Evolutionary conservation across 2,329 filamentous ascomycete species (phyloP), one percentile per base, ranked within the genome.

Genomic region (Phialocephala subalpina): DNA sequence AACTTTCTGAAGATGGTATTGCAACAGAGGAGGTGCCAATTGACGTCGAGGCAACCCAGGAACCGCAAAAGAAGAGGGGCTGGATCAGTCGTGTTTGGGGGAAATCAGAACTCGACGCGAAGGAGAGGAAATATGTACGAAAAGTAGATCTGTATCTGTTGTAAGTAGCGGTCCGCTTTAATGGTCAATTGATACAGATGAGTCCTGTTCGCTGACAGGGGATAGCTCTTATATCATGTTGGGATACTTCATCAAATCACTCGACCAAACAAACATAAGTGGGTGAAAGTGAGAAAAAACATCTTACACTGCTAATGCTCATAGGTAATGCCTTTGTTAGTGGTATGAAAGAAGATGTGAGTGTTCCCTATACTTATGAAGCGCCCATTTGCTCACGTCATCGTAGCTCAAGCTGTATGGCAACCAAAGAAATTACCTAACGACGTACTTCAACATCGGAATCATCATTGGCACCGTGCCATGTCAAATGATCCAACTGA

Each of bases 301-400:
- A n/a, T n/a, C n/a, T n/a, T 47, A 9, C 16, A 3, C 42, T n/a
- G 16, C 18, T 47, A n/a, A 47, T n/a, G 9, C 18, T n/a, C 8
- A 9, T 22, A 49, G 45, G 45, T 14, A 49, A 49, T 49, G 45
- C 45, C 3, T 49, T 22, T 22, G 45, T 49, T 6, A 49, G 45
- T 49, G 45, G 45, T 4, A 49, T 49, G 45, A 49, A 49, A 49
- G 45, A 49, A 25, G 45, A 49, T 14, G 45, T 49, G 20, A 49
- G 45, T n/a, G 6, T 40, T 3, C 3, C 3, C 7, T 47, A 20
- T 49, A 49, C n/a, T 2, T 7, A 27, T 49, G n/a, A 11, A 49
- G 45, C 6, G 5, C 14, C 14, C 4, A 49, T 6, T 11, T 14
- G 20, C 45, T 49, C 3, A 49, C 20, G 3, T 49, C 45, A 27